Evolutionary conservation across 768 basidiomycete genomes (phyloP), one percentile per base, ranked within the genome.

Genomic region (Postia placenta): DNA sequence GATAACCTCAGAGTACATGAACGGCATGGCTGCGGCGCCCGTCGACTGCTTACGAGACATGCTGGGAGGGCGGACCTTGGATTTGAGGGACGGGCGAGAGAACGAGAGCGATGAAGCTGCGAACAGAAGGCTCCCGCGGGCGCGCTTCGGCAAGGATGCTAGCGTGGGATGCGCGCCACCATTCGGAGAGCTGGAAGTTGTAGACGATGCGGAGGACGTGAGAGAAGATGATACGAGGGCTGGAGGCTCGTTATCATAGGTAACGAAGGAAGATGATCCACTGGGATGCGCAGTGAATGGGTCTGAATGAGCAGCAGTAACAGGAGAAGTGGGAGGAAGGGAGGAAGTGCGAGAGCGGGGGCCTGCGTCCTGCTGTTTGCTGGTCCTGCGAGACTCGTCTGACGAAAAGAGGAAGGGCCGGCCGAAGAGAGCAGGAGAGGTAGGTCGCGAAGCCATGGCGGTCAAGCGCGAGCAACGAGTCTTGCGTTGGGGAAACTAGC

Each of bases 1-100:
- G 49, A 90, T 84, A 43, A 89, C 83, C 33, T 78, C 85, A 15
- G 85, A 78, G 44, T 85, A 67, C 36, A 83, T 63, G 23, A 78
- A 62, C 19, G 72, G 71, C 45, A 61, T 66, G n/a, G 71, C 57
- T 28, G 64, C 48, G 14, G 59, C 35, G 24, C 54, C 48, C 14
- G 54, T 47, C 2, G 55, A 56, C 1, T 57, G 39, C 30, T 54
- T 52, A 49, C 54, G 53, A 25, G 52, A 52, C 35, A 46, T 49
- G 44, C 51, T 54, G 7, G n/a, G 49, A 47, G 45, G 30, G 44
- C 43, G 35, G 50, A 24, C 19, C 45, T 41, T 36, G 42, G 35
- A 39, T 38, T 51, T 52, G 23, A 24, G 42, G 40, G 41, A 50
- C 25, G 48, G 35, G 41, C 56, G 54, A 35, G 53, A 33, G 27